Percentiles rank a stretch among this genome's conserved stretches.
phyloP scores from a whole-genome alignment of 2,329 filamentous ascomycete genomes.

The Pestalotiopsis fici region DNA sequence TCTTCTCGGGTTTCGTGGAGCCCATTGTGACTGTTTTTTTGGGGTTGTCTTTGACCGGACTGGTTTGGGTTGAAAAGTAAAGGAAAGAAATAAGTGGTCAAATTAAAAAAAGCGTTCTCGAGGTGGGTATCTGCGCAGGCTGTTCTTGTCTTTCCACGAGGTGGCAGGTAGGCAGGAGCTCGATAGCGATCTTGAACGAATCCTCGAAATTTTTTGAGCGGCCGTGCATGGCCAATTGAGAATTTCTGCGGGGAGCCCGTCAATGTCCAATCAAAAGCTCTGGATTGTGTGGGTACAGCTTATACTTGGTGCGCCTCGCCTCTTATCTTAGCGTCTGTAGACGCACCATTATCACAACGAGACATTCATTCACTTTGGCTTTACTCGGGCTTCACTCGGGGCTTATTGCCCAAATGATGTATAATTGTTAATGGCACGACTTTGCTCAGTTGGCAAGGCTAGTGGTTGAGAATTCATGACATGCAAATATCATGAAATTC shows the following conservation, averaged over 20 bases:
- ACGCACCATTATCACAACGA: too few relatives aligned
- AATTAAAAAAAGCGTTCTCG: not conserved
- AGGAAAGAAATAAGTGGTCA: not conserved
- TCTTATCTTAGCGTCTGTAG: not conserved
- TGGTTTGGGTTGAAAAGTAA: not conserved
- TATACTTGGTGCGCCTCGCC: not conserved
- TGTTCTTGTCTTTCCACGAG: not conserved
- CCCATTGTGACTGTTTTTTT: conserved; percentile 23
- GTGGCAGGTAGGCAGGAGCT: not conserved
- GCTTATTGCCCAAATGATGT: too few relatives aligned
- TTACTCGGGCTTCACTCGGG: too few relatives aligned
- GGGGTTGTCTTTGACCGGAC: not conserved
- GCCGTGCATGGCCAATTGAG: conserved; percentile 6
- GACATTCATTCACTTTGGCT: too few relatives aligned
- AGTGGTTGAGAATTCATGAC: too few relatives aligned
- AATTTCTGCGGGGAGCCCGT: conserved; percentile 8
- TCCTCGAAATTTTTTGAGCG: conserved; percentile 9
- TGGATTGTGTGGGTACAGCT: not conserved
- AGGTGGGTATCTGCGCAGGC: not conserved
- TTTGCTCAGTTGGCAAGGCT: too few relatives aligned
- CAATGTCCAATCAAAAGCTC: not conserved
- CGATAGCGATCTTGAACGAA: conserved; percentile 2
- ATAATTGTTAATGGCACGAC: too few relatives aligned
- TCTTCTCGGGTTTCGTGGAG: conserved; percentile 35
- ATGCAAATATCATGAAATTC: too few relatives aligned